Evolutionary conservation across 345 rosid genomes (phyloP), one percentile per base, ranked within the genome.

Genomic region (Bretschneidera sinensis): DNA sequence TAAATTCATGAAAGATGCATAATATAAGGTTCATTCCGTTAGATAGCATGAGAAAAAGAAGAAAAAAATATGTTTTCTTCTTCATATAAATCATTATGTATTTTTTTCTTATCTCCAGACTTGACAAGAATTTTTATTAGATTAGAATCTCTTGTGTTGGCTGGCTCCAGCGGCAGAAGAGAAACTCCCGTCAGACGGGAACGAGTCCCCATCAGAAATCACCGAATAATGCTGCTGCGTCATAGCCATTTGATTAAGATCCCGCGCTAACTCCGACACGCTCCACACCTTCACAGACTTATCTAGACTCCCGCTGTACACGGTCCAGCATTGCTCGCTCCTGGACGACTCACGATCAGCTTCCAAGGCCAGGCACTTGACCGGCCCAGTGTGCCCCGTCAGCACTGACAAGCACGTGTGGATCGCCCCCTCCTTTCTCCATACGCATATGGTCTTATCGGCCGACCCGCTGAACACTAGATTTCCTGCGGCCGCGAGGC

Each of bases 251-350:
- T 74, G 80, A 64, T 66, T 68, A 56, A 71, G 51, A 57, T 84
- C 84, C 24, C 83, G 80, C 8, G 82, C 69, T 21, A 70, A 57
- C 66, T 89, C 97, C 24, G 91, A 77, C 55, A 89, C 97, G 48
- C 84, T 84, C 98, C 98, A 92, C 3, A 89, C 97, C 67, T 92
- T 89, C 9, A 92, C 97, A 6, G 98, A 89, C 70, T 89, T 92
- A 54, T 92, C 98, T 43, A 92, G 79, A 56, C 96, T 87, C 54
- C 98, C 98, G 62, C 98, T 92, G 55, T 89, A 89, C 28, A 87
- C 85, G 22, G 82, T 67, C 98, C 98, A 92, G 70, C 87, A 74
- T 19, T 55, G 72, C 18, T 75, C 88, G 2, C 66, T 69, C 43
- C 63, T 14, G 0, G 75, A 48, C 0, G 76, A 61, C 55, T 84